Percentiles rank a stretch among this genome's conserved stretches.
Evolutionary conservation across 768 basidiomycete genomes (phyloP).

Genomic region (Lactarius sp.): DNA sequence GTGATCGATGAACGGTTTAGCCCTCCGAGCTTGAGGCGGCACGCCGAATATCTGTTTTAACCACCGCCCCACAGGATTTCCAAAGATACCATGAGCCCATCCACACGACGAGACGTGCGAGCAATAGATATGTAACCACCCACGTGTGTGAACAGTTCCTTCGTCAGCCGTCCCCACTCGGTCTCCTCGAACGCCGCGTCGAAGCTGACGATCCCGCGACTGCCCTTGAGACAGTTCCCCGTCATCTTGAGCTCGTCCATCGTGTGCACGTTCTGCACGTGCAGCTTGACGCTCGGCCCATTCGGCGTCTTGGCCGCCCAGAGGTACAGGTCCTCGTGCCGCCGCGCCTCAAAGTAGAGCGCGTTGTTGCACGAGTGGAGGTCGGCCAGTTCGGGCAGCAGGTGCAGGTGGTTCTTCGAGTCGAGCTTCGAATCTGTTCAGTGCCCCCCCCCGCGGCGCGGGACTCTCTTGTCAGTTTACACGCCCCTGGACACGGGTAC

Average conservation of each 20-base stretch:
- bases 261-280: slow-evolving; percentile 97
- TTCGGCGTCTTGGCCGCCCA: slow-evolving; percentile 98
- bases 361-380: slow-evolving; percentile 97
- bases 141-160: slow-evolving; percentile 93
- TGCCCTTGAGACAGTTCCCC: slow-evolving; percentile 96
- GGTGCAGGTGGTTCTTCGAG: slow-evolving; percentile 88
- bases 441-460: not conserved
- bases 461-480: not conserved
- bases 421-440: slow-evolving; percentile 89
- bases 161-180: slow-evolving; percentile 81
- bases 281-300: slow-evolving; percentile 94
- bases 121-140: slow-evolving; percentile 31
- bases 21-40: slow-evolving; percentile 80
- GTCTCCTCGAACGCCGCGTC: slow-evolving; percentile 85
- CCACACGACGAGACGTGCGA: not conserved
- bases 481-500: not conserved
- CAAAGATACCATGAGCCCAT: not conserved
- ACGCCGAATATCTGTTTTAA: slow-evolving; percentile 82
- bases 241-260: slow-evolving; percentile 99
- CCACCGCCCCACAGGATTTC: not conserved
- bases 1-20: slow-evolving; percentile 98
- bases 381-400: slow-evolving; percentile 94
- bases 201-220: slow-evolving; percentile 87
- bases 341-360: slow-evolving; percentile 92
- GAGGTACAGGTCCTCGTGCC: slow-evolving; percentile 92